Evolutionary conservation across 164 flowering plant species (phyloP), one percentile per base, ranked within the genome.

Genomic region (Chimonanthus praecox): DNA sequence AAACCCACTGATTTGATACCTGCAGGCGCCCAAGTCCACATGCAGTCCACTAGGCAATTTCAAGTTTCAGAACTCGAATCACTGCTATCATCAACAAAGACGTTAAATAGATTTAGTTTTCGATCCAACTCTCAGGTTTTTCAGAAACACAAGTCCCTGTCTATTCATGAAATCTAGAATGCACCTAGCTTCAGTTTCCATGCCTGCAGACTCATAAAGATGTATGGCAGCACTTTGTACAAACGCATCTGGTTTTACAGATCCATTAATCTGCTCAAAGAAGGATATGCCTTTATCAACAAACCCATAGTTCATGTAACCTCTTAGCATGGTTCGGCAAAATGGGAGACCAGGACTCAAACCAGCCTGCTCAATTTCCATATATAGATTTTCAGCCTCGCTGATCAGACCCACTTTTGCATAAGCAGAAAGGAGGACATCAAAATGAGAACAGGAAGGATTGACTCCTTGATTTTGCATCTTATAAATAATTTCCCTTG

Each of bases 171-270:
- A 86, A 76, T 80, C 77, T 69, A 88, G 71, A 74, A 87, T n/a
- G 73, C 47, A 74, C 70, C 78, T 76, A 63, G 92, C 94, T 78
- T 81, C 74, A 3, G 5, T 16, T 66, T 83, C 83, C 73, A 80
- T 80, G 60, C 89, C 89, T 16, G 73, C 83, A 50, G 79, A 75
- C 76, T 77, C 84, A 81, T 89, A 94, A 48, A 90, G 82, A 74
- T 87, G 91, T 76, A 88, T 87, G 44, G 88, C 92, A 10, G 92
- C 89, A 82, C 94, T 94, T 81, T 87, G 76, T 6, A 88, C 78
- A 80, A 87, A 90, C 72, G 80, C 75, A 79, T 90, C 93, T n/a
- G 84, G 75, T 76, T 82, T 74, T 7, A 80, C 79, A 70, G 69
- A 77, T 63, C 73, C 74, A 3, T 73, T 72, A 10, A 87, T 76